These are phyloP conservation scores for Heliamphora exappendiculata DNA, from an alignment of 148 eudicot species.

Conservation along the genomic window DNA sequence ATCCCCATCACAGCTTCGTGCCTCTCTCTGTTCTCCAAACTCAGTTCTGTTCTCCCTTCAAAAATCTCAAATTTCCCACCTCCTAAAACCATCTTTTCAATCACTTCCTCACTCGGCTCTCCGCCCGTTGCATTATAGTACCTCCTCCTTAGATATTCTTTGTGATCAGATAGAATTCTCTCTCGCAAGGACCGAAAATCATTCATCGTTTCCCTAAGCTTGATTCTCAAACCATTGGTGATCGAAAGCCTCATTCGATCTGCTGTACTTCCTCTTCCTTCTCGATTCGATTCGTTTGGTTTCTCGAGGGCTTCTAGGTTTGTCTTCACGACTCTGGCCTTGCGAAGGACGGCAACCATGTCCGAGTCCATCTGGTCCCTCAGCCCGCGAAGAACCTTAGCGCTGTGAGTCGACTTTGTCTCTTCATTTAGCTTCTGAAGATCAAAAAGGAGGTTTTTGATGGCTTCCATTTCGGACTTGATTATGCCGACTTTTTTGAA, in stretches of 20 bases:
- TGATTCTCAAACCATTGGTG: slow-evolving; percentile 56
- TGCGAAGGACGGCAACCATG: slow-evolving; percentile 53
- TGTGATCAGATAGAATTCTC: slow-evolving; percentile 47
- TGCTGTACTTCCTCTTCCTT: slow-evolving; percentile 38
- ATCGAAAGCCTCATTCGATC: slow-evolving; percentile 58
- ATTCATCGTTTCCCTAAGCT: slow-evolving; percentile 50
- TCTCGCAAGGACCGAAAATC: slow-evolving; percentile 62
- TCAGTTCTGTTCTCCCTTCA: slow-evolving; percentile 26
- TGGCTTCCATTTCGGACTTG: slow-evolving; percentile 55
- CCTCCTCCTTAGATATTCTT: slow-evolving; percentile 43
- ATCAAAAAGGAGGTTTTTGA: slow-evolving; percentile 54
- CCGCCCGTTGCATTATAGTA: slow-evolving; percentile 54
- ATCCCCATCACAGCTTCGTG: slow-evolving; percentile 65
- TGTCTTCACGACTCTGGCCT: slow-evolving; percentile 46
- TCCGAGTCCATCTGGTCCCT: slow-evolving; percentile 76
- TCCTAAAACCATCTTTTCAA: slow-evolving; percentile 50
- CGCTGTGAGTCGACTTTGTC: slow-evolving; percentile 57
- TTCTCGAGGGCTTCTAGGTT: slow-evolving; percentile 52
- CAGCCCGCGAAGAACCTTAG: slow-evolving; percentile 58
- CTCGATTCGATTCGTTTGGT: slow-evolving; percentile 37
- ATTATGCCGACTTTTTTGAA: slow-evolving; percentile 57
- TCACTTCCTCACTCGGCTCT: slow-evolving; percentile 44
- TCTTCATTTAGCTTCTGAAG: slow-evolving; percentile 70
- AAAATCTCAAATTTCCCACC: slow-evolving; percentile 30
- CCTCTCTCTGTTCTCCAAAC: slow-evolving; percentile 50